phyloP scores from a whole-genome alignment of 768 basidiomycete species.

The Macrolepiota dolichaula region DNA sequence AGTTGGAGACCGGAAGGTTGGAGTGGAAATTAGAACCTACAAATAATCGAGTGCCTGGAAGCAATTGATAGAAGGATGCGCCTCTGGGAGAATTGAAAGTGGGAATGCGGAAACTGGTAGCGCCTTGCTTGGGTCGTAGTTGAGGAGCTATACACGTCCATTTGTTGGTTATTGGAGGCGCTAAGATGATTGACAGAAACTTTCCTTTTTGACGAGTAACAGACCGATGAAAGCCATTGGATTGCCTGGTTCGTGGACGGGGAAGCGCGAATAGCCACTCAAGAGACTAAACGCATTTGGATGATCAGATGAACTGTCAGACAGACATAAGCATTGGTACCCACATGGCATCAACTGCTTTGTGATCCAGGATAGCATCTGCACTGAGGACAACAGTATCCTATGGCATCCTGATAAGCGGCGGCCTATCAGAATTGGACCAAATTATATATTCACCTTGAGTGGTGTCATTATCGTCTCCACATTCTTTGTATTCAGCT shows the following conservation, averaged over 20 bases:
- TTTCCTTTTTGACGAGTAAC: constrained; percentile 78
- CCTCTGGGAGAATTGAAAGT: constrained; percentile 87
- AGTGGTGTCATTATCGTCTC: constrained; percentile 83
- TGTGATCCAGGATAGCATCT: constrained; percentile 77
- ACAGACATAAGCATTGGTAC: constrained; percentile 8
- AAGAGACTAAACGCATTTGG: constrained; percentile 39
- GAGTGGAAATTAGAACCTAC: constrained; percentile 34
- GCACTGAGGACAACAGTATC: constrained; percentile 80
- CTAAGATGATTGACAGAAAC: constrained; percentile 5
- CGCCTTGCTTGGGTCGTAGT: constrained; percentile 82
- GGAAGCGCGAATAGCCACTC: constrained; percentile 93
- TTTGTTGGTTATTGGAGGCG: neutral
- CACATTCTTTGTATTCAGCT: constrained; percentile 73
- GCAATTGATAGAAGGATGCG: constrained; percentile 83
- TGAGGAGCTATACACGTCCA: constrained; percentile 56
- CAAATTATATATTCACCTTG: constrained; percentile 39
- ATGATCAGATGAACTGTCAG: neutral
- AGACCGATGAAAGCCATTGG: constrained; percentile 75
- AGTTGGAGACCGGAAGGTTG: neutral
- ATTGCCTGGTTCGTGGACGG: constrained; percentile 73
- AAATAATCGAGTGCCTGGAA: constrained; percentile 95
- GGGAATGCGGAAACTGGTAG: constrained; percentile 72
- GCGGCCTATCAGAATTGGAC: neutral
- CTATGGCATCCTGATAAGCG: constrained; percentile 27
- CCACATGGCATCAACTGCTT: constrained; percentile 73